These are phyloP conservation scores for Xylaria scruposa DNA, from an alignment of 495 filamentous ascomycete genomes.

Conservation along the genomic window DNA sequence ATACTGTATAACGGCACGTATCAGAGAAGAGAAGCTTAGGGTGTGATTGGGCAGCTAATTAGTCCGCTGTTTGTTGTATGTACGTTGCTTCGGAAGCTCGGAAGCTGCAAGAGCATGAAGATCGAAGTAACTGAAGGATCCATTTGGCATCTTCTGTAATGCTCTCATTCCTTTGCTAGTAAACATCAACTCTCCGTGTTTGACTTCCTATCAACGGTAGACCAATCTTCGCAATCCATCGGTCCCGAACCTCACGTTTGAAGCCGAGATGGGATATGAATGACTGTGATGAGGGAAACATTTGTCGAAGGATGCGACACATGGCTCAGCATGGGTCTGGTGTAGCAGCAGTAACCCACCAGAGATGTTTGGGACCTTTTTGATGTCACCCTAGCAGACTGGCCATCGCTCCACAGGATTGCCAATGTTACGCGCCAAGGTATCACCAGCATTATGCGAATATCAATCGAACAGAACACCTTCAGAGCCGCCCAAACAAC, in stretches of 20 bases:
- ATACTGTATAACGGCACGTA: neutral
- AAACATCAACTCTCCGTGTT: neutral
- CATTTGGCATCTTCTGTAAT: conserved; percentile 12
- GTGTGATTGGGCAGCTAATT: neutral
- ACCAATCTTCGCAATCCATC: neutral
- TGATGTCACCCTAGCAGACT: conserved; percentile 21
- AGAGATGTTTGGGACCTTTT: conserved; percentile 28
- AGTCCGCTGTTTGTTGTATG: neutral
- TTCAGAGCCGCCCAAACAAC: neutral
- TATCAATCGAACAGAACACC: neutral
- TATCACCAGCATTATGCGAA: neutral
- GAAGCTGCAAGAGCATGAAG: neutral
- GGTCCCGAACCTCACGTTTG: neutral
- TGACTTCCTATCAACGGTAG: neutral
- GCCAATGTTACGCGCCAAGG: conserved; percentile 1
- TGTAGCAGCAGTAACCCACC: conserved; percentile 19
- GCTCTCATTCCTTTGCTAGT: neutral
- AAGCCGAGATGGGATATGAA: neutral
- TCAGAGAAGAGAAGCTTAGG: neutral
- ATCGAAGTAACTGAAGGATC: conserved; percentile 9
- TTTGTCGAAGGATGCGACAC: conserved; percentile 22
- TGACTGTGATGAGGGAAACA: neutral
- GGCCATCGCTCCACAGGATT: neutral
- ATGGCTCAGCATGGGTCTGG: conserved; percentile 24
- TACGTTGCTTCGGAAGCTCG: neutral